These are phyloP conservation scores for Chlorencoelia australis DNA, from an alignment of 2,329 filamentous ascomycete genomes.

Conservation along the genomic window DNA sequence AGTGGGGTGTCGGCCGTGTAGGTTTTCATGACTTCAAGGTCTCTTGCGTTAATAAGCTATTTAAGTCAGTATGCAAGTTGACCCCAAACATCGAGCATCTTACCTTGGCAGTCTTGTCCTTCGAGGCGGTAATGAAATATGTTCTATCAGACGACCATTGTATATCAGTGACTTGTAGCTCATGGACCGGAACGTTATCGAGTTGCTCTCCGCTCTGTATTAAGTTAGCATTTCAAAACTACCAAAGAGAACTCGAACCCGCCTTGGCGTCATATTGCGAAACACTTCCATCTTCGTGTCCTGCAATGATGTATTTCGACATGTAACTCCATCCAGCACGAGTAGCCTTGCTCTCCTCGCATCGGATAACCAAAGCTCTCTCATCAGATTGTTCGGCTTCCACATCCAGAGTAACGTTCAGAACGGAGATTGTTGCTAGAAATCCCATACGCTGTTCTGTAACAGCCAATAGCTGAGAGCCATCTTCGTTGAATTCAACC, in stretches of 20 bases:
- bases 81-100: constrained; percentile 8
- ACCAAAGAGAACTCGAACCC: constrained; percentile 8
- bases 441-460: constrained; percentile 98
- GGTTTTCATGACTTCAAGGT: constrained; percentile 87
- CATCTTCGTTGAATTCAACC: constrained; percentile 94
- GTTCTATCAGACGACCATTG: constrained; percentile 92
- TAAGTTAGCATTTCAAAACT: constrained; percentile 11
- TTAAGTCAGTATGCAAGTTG: constrained; percentile 6
- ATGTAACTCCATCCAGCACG: constrained; percentile 95
- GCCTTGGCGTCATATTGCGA: constrained; percentile 88
- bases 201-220: constrained; percentile 65
- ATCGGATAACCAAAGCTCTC: constrained; percentile 76
- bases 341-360: constrained; percentile 92
- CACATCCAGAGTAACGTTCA: constrained; percentile 78
- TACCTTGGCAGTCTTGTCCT: constrained; percentile 95
- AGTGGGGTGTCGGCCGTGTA: constrained; percentile 88
- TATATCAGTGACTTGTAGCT: constrained; percentile 71
- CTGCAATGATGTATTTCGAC: constrained; percentile 91
- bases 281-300: constrained; percentile 91
- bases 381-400: constrained; percentile 78
- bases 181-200: constrained; percentile 75
- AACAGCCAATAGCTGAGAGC: constrained; percentile 78
- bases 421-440: constrained; percentile 85
- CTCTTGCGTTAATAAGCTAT: constrained; percentile 70
- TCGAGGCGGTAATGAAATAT: constrained; percentile 96